phyloP scores from a whole-genome alignment of 805 yeast species.

The Blastobotrys attinorum region DNA sequence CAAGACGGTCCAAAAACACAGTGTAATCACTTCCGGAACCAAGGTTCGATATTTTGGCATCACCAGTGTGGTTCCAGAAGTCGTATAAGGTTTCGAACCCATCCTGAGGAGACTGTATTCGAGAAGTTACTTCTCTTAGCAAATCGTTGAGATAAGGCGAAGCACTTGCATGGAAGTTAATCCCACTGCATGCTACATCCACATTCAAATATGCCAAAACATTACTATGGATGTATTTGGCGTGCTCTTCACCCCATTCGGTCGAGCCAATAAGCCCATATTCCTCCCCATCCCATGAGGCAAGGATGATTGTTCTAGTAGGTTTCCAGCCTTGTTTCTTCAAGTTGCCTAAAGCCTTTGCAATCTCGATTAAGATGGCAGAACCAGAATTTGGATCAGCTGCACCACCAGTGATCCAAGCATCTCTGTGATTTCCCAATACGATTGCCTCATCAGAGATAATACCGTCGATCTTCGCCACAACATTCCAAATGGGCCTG shows the following conservation, averaged over 20 bases:
- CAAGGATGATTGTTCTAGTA: slow-evolving; percentile 56
- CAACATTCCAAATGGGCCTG: slow-evolving; percentile 54
- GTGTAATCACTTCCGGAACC: slow-evolving; percentile 68
- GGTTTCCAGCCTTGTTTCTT: slow-evolving; percentile 61
- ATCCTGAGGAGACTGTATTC: slow-evolving; percentile 41
- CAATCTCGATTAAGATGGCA: slow-evolving; percentile 55
- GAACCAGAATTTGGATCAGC: slow-evolving; percentile 75
- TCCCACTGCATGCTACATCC: slow-evolving; percentile 59
- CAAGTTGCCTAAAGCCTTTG: slow-evolving; percentile 49
- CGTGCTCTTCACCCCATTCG: slow-evolving; percentile 63
- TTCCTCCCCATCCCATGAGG: slow-evolving; percentile 80
- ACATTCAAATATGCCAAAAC: slow-evolving; percentile 63
- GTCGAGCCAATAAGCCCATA: slow-evolving; percentile 69
- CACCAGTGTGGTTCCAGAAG: slow-evolving; percentile 26
- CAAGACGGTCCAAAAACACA: slow-evolving; percentile 35
- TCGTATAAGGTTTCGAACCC: slow-evolving; percentile 25
- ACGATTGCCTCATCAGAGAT: slow-evolving; percentile 47
- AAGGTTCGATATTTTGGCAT: slow-evolving; percentile 36
- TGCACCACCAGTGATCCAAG: slow-evolving; percentile 76
- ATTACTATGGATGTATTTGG: slow-evolving; percentile 36
- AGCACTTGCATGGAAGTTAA: slow-evolving; percentile 41
- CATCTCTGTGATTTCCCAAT: slow-evolving; percentile 72
- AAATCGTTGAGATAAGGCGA: slow-evolving; percentile 52
- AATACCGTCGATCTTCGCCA: slow-evolving; percentile 52
- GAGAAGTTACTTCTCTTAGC: slow-evolving; percentile 37